Conservation (phyloP, 2,329 filamentous ascomycete genomes). For the Neofusicoccum sp. region DNA sequence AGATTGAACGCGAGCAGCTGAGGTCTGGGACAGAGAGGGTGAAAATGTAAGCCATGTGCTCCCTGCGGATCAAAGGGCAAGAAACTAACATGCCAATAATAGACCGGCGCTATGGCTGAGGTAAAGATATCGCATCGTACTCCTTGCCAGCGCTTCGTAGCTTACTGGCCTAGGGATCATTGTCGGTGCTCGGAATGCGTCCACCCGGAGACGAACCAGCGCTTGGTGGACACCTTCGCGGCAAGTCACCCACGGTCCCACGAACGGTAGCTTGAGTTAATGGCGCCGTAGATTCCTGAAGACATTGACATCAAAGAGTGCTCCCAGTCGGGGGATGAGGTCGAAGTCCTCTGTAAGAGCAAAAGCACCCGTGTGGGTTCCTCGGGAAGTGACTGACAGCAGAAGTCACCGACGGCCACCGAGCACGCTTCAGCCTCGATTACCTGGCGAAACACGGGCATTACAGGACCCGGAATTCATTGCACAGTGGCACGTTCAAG, state of each 20-base stretch:
- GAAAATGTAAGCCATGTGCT: not conserved
- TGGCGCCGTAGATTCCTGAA: conserved; percentile 26
- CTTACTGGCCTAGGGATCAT: conserved; percentile 58
- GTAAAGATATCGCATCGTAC: too few relatives aligned
- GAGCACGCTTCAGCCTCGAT: conserved; percentile 63
- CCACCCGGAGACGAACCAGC: conserved; percentile 68
- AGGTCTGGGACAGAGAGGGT: too few relatives aligned
- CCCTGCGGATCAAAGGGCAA: not conserved
- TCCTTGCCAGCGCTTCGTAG: not conserved
- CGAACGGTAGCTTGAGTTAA: not conserved
- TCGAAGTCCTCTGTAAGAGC: conserved; percentile 29
- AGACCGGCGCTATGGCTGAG: conserved; percentile 11
- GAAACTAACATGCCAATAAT: not conserved
- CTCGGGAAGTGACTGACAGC: not conserved
- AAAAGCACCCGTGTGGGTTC: conserved; percentile 19
- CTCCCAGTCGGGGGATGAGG: conserved; percentile 14
- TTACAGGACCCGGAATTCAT: not conserved
- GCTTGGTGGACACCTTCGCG: conserved; percentile 65
- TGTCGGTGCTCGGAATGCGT: conserved; percentile 68
- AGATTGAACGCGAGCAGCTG: too few relatives aligned
- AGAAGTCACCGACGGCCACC: conserved; percentile 60
- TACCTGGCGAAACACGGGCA: conserved; percentile 45
- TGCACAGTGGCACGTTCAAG: not conserved
- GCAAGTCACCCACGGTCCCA: conserved; percentile 39
- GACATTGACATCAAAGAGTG: conserved; percentile 27